Evolutionary conservation across 2,329 filamentous ascomycete genomes (phyloP), one percentile per base, ranked within the genome.

Genomic region (Incumbomyces delicatus): DNA sequence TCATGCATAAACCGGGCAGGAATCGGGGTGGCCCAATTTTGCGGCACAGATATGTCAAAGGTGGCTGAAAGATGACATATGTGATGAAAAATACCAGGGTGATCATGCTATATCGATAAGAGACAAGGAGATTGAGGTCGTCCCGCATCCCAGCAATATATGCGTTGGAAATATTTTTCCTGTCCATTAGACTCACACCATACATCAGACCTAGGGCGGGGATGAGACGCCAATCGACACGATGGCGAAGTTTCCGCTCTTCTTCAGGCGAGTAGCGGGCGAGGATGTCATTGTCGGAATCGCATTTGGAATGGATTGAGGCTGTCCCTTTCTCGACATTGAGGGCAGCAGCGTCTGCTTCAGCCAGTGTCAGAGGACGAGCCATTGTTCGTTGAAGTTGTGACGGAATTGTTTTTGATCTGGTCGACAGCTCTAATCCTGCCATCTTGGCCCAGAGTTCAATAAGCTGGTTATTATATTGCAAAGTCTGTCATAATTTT

Each of bases 111-210:
- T 60, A 63, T 41, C 60, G 54, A 35, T 46, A 52, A 30, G 40
- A 42, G 6, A 56, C 57, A 29, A 57, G 41, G 4, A 71, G 59
- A 14, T 50, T 40, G 18, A 60, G 47, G 10, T 63, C 61, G 20
- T 49, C 45, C 4, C 50, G 50, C 60, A 66, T 61, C 7, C 60
- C 85, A 17, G 85, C 85, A 60, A 90, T 83, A 38, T 77, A 77
- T 32, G 84, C 85, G 17, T 78, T 71, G 13, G 77, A 78, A 60
- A 89, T 66, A 63, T 90, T 90, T 2, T 83, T 87, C 27, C 86
- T 73, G 60, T 92, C 86, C 79, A 90, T 85, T 49, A 90, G 67
- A 53, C 77, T 83, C 56, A 86, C 73, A 60, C 82, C 86, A 63
- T 89, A 89, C 66, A 87, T 75, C 53, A 74, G 60, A 16, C 81